Conservation (phyloP, 495 filamentous ascomycete genomes). For the Trichoderma erinaceum region DNA sequence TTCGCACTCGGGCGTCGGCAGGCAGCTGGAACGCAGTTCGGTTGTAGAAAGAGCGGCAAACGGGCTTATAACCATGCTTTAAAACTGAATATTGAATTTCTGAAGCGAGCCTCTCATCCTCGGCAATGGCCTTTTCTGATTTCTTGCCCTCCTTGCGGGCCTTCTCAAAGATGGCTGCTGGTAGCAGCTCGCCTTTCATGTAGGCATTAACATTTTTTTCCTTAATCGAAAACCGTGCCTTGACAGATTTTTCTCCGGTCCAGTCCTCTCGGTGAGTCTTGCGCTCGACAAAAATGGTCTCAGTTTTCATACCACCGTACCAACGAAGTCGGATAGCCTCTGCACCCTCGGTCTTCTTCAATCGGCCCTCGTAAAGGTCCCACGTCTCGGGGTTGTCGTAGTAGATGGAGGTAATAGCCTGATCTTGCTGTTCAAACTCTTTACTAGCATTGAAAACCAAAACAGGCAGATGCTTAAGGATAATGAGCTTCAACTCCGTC, state of each 20-base stretch:
- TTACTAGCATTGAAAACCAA: slow-evolving; percentile 97
- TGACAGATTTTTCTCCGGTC: slow-evolving; percentile 98
- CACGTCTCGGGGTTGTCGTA: slow-evolving; percentile 91
- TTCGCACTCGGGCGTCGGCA: slow-evolving; percentile 90
- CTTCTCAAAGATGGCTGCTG: slow-evolving; percentile 85
- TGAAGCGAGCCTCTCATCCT: slow-evolving; percentile 79
- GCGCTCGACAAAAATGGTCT: slow-evolving; percentile 93
- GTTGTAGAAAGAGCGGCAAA: slow-evolving; percentile 92
- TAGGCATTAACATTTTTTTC: slow-evolving; percentile 96
- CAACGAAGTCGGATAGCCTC: slow-evolving; percentile 94
- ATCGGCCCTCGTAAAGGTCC: slow-evolving; percentile 84
- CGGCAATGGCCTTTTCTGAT: slow-evolving; percentile 77
- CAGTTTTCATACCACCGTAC: slow-evolving; percentile 93
- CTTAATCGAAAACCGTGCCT: slow-evolving; percentile 89
- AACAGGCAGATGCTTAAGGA: slow-evolving; percentile 95
- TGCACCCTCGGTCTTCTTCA: slow-evolving; percentile 97
- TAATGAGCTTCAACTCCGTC: slow-evolving; percentile 93
- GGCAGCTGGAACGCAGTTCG: slow-evolving; percentile 96
- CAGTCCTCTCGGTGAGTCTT: slow-evolving; percentile 99
- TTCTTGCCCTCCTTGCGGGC: slow-evolving; percentile 92
- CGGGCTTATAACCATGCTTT: slow-evolving; percentile 74
- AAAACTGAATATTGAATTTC: slow-evolving; percentile 93
- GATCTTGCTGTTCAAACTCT: slow-evolving; percentile 83
- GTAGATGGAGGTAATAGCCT: slow-evolving; percentile 96
- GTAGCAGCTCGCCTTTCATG: slow-evolving; percentile 71